Percentiles rank a stretch among this genome's conserved stretches.
Evolutionary conservation across 2,329 filamentous ascomycete genomes (phyloP).

Genomic region (Leptodontidium sp.): DNA sequence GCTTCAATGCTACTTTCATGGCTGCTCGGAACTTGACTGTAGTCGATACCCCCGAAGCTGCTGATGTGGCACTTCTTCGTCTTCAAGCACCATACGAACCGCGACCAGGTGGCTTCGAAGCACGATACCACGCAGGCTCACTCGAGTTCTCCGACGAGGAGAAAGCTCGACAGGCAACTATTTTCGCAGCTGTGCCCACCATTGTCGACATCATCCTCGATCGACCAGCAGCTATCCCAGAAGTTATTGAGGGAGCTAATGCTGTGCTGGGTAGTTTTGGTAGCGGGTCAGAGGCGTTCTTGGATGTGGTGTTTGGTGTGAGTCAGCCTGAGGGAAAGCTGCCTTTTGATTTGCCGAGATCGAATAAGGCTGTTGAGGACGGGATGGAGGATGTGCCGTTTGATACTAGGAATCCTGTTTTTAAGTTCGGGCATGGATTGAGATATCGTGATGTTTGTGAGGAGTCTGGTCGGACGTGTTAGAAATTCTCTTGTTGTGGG

Average conservation of each 20-base stretch:
- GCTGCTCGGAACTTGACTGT: background rate
- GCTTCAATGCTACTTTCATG: background rate
- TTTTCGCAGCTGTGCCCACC: background rate
- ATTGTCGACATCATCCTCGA: constrained; percentile 1
- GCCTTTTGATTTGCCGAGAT: constrained; percentile 11
- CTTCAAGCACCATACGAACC: constrained; percentile 3
- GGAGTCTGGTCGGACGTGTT: background rate
- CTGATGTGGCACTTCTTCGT: constrained; percentile 3
- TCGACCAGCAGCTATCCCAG: background rate
- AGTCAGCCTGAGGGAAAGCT: background rate
- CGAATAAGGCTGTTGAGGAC: background rate
- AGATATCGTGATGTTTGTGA: constrained; percentile 7
- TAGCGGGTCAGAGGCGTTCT: background rate
- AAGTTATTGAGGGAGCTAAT: background rate
- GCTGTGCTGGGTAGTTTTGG: background rate
- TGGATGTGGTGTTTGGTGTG: constrained; percentile 4
- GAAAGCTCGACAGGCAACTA: background rate
- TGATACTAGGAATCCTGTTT: background rate
- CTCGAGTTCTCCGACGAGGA: background rate
- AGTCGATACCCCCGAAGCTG: background rate
- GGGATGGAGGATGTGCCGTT: background rate
- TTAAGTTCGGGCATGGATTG: constrained; percentile 6
- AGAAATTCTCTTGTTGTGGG: background rate
- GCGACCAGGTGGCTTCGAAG: background rate
- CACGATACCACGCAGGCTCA: background rate